Conservation (phyloP, 2,329 filamentous ascomycete species). For the Aquanectria penicillioides region DNA sequence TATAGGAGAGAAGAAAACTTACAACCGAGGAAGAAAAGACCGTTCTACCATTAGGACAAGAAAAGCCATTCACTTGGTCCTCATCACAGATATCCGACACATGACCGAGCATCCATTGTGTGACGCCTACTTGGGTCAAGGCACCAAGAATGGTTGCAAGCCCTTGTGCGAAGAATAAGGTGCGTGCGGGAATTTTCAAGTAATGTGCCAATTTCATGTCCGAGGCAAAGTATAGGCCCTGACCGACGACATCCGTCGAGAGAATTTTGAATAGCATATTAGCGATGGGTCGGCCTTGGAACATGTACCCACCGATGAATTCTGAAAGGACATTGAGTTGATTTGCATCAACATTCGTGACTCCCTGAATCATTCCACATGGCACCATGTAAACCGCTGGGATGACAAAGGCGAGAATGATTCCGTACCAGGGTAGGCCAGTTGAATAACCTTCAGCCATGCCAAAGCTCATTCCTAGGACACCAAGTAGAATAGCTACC, state of each 20-base stretch:
- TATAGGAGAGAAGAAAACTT: background rate
- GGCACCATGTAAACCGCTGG: conserved; percentile 49
- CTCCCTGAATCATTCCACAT: conserved; percentile 55
- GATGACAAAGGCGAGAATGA: conserved; percentile 12
- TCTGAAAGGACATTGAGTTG: conserved; percentile 61
- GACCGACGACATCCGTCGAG: conserved; percentile 6
- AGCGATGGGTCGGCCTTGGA: conserved; percentile 57
- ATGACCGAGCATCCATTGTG: conserved; percentile 15
- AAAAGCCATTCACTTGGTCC: conserved; percentile 15
- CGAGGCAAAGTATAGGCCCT: conserved; percentile 7
- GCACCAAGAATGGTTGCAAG: conserved; percentile 4
- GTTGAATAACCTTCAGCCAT: conserved; percentile 47
- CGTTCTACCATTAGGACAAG: conserved; percentile 13
- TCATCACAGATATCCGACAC: conserved; percentile 6
- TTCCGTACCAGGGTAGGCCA: conserved; percentile 53
- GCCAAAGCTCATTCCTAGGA: conserved; percentile 60
- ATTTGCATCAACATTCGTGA: conserved; percentile 59
- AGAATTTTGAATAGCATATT: conserved; percentile 61
- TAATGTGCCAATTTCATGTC: conserved; percentile 20
- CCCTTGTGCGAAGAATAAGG: conserved; percentile 15
- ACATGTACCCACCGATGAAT: conserved; percentile 61
- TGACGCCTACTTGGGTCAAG: conserved; percentile 12
- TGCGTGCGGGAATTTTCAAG: conserved; percentile 12
- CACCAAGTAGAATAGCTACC: conserved; percentile 41
- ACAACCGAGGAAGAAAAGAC: conserved; percentile 14